Conservation (phyloP, 768 basidiomycete genomes). For the Boletus sensibilis region DNA sequence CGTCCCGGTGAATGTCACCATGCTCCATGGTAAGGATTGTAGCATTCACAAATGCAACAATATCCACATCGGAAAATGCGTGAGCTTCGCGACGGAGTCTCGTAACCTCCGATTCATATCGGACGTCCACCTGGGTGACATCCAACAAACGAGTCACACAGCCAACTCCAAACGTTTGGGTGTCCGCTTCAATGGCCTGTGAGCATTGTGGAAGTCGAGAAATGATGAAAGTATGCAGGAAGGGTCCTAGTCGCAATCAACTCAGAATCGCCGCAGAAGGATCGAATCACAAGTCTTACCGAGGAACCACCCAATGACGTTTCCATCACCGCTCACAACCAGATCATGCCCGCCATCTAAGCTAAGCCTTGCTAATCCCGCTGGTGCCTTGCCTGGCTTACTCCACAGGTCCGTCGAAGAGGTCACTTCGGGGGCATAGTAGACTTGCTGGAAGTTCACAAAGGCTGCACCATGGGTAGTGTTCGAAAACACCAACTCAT, state of each 20-base stretch:
- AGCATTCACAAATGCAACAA: slow-evolving; percentile 63
- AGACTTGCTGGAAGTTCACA: slow-evolving; percentile 69
- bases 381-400: slow-evolving; percentile 65
- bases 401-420: slow-evolving; percentile 57
- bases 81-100: slow-evolving; percentile 56
- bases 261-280: neutral
- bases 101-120: slow-evolving; percentile 59
- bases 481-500: slow-evolving; percentile 51
- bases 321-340: slow-evolving; percentile 62
- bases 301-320: slow-evolving; percentile 69
- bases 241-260: slow-evolving; percentile 17
- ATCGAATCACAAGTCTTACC: slow-evolving; percentile 40
- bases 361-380: slow-evolving; percentile 59
- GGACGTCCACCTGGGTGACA: slow-evolving; percentile 56
- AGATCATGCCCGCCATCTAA: slow-evolving; percentile 74
- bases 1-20: slow-evolving; percentile 46
- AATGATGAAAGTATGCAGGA: slow-evolving; percentile 54
- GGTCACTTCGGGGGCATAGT: slow-evolving; percentile 48
- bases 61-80: slow-evolving; percentile 30
- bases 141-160: slow-evolving; percentile 59
- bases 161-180: slow-evolving; percentile 55
- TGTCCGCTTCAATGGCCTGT: slow-evolving; percentile 47
- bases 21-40: slow-evolving; percentile 70
- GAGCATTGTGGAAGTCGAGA: slow-evolving; percentile 50
- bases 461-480: slow-evolving; percentile 51